A percentile compares a stretch with the other conserved stretches of the same genome.
Evolutionary conservation across 768 basidiomycete species (phyloP).

Genomic region (Ramaria rubella): DNA sequence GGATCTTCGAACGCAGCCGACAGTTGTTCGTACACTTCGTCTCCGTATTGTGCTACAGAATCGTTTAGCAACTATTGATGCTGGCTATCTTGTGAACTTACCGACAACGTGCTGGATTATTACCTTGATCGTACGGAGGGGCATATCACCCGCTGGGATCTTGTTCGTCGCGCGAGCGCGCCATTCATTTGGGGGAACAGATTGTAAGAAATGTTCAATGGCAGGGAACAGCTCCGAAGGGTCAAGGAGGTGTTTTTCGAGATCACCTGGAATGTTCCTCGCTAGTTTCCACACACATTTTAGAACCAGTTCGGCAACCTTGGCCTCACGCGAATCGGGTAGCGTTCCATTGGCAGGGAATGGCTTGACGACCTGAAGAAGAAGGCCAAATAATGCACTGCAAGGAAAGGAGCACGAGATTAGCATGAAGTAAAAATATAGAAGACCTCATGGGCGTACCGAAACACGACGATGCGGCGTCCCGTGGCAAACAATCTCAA

Average conservation of each 20-base stretch:
- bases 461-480: constrained; percentile 83
- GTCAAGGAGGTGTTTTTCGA: constrained; percentile 71
- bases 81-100: constrained; percentile 37
- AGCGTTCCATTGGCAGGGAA: constrained; percentile 70
- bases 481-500: constrained; percentile 88
- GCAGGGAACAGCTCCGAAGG: constrained; percentile 86
- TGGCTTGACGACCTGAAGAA: constrained; percentile 78
- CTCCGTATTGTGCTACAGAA: constrained; percentile 67
- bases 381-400: constrained; percentile 73
- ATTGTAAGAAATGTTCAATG: constrained; percentile 90
- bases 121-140: constrained; percentile 93
- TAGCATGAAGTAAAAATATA: neutral
- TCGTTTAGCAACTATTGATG: neutral
- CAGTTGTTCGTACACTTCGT: constrained; percentile 86
- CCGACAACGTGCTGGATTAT: constrained; percentile 96
- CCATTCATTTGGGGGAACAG: constrained; percentile 94
- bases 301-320: constrained; percentile 85
- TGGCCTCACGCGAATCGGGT: constrained; percentile 72
- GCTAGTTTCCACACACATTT: constrained; percentile 99
- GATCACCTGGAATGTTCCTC: constrained; percentile 87
- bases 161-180: constrained; percentile 83
- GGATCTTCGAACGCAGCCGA: constrained; percentile 90
- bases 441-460: constrained; percentile 41
- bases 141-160: constrained; percentile 96
- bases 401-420: constrained; percentile 11